Evolutionary conservation across 192 early-diverging fungal genomes (phyloP), one percentile per base, ranked within the genome.

Genomic region (Allomyces javanicus): DNA sequence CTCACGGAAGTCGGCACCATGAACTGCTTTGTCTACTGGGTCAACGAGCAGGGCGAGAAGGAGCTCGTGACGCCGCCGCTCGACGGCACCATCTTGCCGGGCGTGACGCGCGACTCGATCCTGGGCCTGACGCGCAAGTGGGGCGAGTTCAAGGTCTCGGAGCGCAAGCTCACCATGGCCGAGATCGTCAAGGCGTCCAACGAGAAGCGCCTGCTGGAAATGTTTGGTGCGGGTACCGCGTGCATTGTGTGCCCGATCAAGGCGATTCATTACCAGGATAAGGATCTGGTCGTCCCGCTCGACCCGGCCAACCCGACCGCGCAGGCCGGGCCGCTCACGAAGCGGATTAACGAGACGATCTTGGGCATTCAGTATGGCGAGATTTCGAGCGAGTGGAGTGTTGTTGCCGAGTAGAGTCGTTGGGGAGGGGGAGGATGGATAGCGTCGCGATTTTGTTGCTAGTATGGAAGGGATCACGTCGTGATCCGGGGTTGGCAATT

Each of bases 1-100:
- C 75, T 97, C 63, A 97, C 92, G 63, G 94, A 97, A 77, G 93
- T 96, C 44, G 94, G 94, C 40, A 93, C 94, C 27, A 95, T 95
- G 91, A 97, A 97, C 81, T 85, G 89, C 72, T 97, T 97, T 79
- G 81, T 89, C 40, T 80, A 78, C 76, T 90, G 87, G 88, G 87
- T 81, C 70, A 92, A 90, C 77, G 85, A 87, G 63, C 61, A 83
- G 45, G 90, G 89, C 63, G 84, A 93, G 71, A 75, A 45, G 14
- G 92, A 97, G 79, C 81, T 97, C 61, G 75, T 90, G 10, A 97
- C 94, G 12, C 94, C 94, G 25, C 85, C 86, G 24, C 81, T 97
- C 62, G 91, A 97, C 73, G 94, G 94, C 22, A 88, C 91, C 62
- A 95, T 97, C 69, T 83, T 97, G 65, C 91, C 92, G 10, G 94